Evolutionary conservation across 305 asterid genomes (phyloP).

Genomic region (Rubia occidens): DNA sequence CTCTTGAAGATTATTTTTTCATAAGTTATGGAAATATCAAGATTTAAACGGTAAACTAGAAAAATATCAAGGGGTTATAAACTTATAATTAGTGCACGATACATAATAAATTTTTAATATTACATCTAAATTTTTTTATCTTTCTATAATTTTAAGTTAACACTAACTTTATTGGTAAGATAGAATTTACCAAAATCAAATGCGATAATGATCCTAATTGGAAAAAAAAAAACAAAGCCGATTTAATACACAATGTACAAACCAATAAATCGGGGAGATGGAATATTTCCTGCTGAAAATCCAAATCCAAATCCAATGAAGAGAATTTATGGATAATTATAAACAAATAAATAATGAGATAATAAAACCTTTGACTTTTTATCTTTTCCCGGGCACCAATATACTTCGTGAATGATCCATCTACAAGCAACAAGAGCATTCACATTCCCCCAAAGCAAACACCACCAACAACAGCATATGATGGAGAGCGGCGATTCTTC

Average conservation of each 20-base stretch:
- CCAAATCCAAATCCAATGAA: not conserved
- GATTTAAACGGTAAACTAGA: too few relatives aligned
- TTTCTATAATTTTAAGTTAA: too few relatives aligned
- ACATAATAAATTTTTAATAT: too few relatives aligned
- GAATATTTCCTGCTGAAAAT: not conserved
- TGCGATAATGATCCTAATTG: too few relatives aligned
- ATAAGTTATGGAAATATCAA: too few relatives aligned
- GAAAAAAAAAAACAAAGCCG: not conserved
- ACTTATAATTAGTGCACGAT: too few relatives aligned
- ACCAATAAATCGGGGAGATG: not conserved
- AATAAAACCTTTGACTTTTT: not conserved
- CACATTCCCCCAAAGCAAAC: conserved; percentile 4
- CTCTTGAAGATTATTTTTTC: too few relatives aligned
- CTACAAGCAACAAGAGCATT: not conserved
- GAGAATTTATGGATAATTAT: not conserved
- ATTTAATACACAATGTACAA: not conserved
- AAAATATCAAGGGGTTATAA: too few relatives aligned
- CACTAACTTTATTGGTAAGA: too few relatives aligned
- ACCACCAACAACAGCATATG: not conserved
- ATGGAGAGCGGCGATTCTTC: conserved; percentile 47
- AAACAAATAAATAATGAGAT: not conserved
- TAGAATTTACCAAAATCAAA: too few relatives aligned
- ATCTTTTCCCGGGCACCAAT: not conserved
- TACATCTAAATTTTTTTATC: too few relatives aligned
- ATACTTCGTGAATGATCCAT: not conserved